phyloP scores from a whole-genome alignment of 441 rosid genomes.

The Macaranga tanarius region DNA sequence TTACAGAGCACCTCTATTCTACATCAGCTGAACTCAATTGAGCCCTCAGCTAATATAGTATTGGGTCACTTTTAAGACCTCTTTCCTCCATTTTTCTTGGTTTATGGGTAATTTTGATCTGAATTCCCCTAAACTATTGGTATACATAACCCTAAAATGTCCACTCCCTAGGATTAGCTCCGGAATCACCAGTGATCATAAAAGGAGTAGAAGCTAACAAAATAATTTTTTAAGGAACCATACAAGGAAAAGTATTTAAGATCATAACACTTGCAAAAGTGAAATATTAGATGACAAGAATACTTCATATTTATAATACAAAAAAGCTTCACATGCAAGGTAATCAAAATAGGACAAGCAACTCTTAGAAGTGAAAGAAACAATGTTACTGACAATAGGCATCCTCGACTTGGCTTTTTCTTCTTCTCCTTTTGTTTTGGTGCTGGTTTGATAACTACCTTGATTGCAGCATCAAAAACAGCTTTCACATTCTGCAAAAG shows the following conservation, averaged over 20 bases:
- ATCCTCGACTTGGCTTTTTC: constrained; percentile 65
- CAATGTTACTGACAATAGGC: constrained; percentile 64
- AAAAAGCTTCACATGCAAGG: background rate
- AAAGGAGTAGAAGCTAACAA: background rate
- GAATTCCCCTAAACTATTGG: background rate
- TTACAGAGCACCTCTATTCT: background rate
- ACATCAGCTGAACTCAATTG: background rate
- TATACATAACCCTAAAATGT: background rate
- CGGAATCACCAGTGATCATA: background rate
- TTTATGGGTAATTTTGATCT: background rate
- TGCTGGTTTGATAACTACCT: constrained; percentile 81
- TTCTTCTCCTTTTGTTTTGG: constrained; percentile 75
- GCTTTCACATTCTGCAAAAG: constrained; percentile 86
- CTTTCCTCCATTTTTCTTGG: background rate
- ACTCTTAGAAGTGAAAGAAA: constrained; percentile 11
- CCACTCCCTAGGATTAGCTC: background rate
- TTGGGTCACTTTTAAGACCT: background rate
- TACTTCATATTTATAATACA: background rate
- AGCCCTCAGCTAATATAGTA: background rate
- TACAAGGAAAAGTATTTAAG: background rate
- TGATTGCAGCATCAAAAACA: constrained; percentile 92
- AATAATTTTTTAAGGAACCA: background rate
- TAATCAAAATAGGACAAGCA: background rate
- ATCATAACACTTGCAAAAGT: background rate
- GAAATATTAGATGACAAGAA: background rate